These are phyloP conservation scores for Aspergillus pseudoglaucus DNA, from an alignment of 2,329 filamentous ascomycete genomes.

Conservation along the genomic window DNA sequence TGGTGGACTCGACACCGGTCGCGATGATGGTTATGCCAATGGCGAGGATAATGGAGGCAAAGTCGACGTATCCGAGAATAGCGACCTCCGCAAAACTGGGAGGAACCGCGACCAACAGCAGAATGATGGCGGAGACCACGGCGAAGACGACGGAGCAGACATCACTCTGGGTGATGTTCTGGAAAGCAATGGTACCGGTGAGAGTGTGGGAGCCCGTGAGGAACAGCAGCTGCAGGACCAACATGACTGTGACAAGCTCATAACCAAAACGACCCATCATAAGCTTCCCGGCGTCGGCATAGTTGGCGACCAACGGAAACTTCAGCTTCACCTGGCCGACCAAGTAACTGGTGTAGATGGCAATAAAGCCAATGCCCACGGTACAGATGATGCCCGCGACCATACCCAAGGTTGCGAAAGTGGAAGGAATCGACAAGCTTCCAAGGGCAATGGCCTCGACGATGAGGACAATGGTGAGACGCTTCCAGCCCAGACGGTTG, in stretches of 20 bases:
- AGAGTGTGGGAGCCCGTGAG: conserved; percentile 40
- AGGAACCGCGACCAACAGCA: conserved; percentile 28
- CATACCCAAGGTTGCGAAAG: conserved; percentile 43
- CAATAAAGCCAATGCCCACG: conserved; percentile 34
- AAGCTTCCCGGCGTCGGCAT: conserved; percentile 39
- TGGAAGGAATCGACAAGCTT: conserved; percentile 40
- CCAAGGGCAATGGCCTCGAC: conserved; percentile 47
- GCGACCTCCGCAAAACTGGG: conserved; percentile 33
- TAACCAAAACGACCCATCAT: conserved; percentile 40
- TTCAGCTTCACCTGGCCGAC: conserved; percentile 35
- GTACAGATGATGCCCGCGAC: conserved; percentile 40
- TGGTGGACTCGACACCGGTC: conserved; percentile 23
- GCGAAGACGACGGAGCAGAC: conserved; percentile 40
- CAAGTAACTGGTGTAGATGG: conserved; percentile 38
- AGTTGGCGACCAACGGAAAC: conserved; percentile 37
- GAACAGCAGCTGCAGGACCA: conserved; percentile 38
- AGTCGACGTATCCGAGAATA: conserved; percentile 33
- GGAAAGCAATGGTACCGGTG: conserved; percentile 42
- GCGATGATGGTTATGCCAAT: conserved; percentile 32
- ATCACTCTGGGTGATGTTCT: conserved; percentile 33
- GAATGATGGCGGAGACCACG: conserved; percentile 35
- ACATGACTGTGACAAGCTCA: conserved; percentile 38
- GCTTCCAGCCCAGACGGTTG: conserved; percentile 43
- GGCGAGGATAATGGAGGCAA: conserved; percentile 28
- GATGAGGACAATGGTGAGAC: conserved; percentile 44